phyloP scores from a whole-genome alignment of 257 asterid species.

The Linaria vulgaris region DNA sequence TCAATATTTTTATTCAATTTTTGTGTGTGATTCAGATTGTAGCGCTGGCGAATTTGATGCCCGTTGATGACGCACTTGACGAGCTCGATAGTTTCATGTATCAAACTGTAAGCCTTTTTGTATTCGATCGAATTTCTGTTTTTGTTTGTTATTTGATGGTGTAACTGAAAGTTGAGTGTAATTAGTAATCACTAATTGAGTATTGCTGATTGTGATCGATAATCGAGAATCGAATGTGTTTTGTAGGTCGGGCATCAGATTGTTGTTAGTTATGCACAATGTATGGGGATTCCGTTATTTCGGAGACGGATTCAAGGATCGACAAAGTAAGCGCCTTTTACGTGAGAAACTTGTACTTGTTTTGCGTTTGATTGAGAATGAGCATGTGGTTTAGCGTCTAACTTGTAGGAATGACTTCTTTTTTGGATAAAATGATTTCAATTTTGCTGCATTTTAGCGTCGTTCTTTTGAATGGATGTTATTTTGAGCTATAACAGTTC shows the following conservation, averaged over 20 bases:
- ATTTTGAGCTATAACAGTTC: too few relatives aligned
- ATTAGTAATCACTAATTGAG: not conserved
- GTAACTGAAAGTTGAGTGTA: not conserved
- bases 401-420: too few relatives aligned
- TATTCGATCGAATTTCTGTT: not conserved
- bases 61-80: slow-evolving; percentile 72
- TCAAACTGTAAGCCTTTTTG: slow-evolving; percentile 60
- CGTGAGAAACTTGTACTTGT: slow-evolving; percentile 17
- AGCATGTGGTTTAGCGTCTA: not conserved
- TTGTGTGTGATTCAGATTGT: slow-evolving; percentile 54
- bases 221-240: slow-evolving; percentile 11
- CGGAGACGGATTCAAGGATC: slow-evolving; percentile 94
- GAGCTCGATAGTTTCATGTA: slow-evolving; percentile 99
- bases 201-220: not conserved
- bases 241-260: slow-evolving; percentile 95
- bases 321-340: slow-evolving; percentile 62
- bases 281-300: slow-evolving; percentile 91
- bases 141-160: not conserved
- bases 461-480: too few relatives aligned
- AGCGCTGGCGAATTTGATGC: slow-evolving; percentile 91
- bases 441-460: too few relatives aligned
- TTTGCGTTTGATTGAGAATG: not conserved
- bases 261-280: slow-evolving; percentile 75
- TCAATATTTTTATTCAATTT: not conserved
- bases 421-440: too few relatives aligned